These are phyloP conservation scores for Globisporangium spiculum DNA, from an alignment of 352 stramenopile species.

Conservation along the genomic window DNA sequence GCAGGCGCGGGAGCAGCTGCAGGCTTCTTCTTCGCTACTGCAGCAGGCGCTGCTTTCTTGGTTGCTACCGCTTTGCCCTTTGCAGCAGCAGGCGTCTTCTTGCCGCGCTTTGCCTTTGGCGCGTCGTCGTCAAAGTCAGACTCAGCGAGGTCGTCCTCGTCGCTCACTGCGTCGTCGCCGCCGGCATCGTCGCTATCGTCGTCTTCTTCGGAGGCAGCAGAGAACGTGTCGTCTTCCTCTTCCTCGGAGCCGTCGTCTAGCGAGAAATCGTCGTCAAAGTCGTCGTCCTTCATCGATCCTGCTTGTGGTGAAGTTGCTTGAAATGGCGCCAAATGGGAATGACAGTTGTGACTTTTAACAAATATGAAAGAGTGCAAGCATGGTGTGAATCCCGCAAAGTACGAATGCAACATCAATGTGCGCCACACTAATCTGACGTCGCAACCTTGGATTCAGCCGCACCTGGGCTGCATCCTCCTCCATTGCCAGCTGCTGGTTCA, in stretches of 20 bases:
- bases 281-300: slow-evolving; percentile 20
- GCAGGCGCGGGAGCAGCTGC: neutral
- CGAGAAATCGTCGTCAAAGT: slow-evolving; percentile 59
- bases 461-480: too few relatives aligned
- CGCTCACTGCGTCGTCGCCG: slow-evolving; percentile 22
- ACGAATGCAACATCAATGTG: neutral
- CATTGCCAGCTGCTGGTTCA: too few relatives aligned
- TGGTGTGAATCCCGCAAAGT: neutral
- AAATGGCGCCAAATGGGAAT: neutral
- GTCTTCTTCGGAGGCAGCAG: slow-evolving; percentile 21
- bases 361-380: neutral
- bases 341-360: neutral
- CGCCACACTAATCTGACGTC: too few relatives aligned
- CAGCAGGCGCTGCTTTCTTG: slow-evolving; percentile 21
- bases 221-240: slow-evolving; percentile 40
- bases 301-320: neutral
- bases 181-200: slow-evolving; percentile 35
- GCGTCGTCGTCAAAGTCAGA: slow-evolving; percentile 49
- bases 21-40: slow-evolving; percentile 14
- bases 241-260: slow-evolving; percentile 43
- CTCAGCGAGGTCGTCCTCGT: slow-evolving; percentile 24
- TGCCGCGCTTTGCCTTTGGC: slow-evolving; percentile 22
- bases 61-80: slow-evolving; percentile 16
- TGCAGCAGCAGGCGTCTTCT: slow-evolving; percentile 13
- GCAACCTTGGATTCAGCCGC: neutral